Base-by-base conservation (phyloP, 1,284 basidiomycete genomes). In the Cutaneotrichosporon daszewskae region DNA sequence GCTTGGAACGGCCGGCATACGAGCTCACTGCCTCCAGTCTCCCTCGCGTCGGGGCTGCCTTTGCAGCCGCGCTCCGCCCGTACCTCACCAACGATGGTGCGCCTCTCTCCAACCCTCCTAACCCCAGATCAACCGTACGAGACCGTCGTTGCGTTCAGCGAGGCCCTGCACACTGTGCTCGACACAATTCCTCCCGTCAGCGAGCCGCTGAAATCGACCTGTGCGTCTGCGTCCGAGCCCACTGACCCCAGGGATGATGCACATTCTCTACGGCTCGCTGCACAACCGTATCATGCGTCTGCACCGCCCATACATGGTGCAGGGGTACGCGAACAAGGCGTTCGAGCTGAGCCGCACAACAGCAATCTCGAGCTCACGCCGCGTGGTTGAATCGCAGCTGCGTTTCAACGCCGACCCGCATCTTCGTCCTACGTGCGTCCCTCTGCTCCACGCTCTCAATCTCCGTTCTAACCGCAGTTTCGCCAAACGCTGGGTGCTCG, bases 231-330 rank as follows among this genome's bases (percentile, higher is more conserved):
- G n/a, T n/a, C n/a, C n/a, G n/a, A n/a, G n/a, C n/a, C n/a, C n/a
- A n/a, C n/a, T n/a, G 14, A 38, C 31, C 9, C 14, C 38, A 47
- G 50, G 53, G 53, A 49, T 52, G 53, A 43, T 55, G 26, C 22
- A 44, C 16, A 45, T 37, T 24, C n/a, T 55, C 8, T 27, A 25
- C 17, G 34, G 43, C 24, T 50, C 46, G 43, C 32, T 58, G 6
- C 39, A 50, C 45, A 55, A 58, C 34, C 51, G 56, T 4, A 24
- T 58, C 4, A 32, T 55, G 8, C 51, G 51, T 9, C 35, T 53
- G 6, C 56, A 58, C 31, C 49, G 56, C 14, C 54, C 56, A 2
- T 48, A 39, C 43, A 49, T 58, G 42, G 29, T 46, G 20, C 26
- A 13, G 8, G 44, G 51, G 6, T 45, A 52, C 28, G 22, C 26